Base-by-base conservation (phyloP, 257 asterid species). In the Nicotiana noctiflora region DNA sequence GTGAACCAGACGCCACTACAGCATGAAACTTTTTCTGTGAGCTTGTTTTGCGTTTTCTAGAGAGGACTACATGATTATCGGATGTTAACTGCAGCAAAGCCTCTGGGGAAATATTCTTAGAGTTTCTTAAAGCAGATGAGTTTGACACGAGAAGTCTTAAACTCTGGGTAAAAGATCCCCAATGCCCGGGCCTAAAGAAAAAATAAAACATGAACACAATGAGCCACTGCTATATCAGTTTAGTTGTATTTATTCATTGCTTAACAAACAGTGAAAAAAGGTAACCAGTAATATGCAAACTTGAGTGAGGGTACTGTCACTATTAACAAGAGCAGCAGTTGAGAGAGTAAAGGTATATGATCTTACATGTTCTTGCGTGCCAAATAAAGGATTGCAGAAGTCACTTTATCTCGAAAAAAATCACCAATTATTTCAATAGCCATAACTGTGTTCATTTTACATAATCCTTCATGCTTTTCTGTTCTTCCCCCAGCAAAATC, bases 341-440 rank as follows among this genome's bases (percentile, higher is more conserved):
- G 31, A 29, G 64, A 37, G 37, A 65, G 64, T 59, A 81, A 84
- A 79, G 74, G 83, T 62, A 79, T 84, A 84, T 81, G 84, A 75
- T 81, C 95, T 88, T 89, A 96, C 99, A 96, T 91, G 91, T 96
- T 94, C 40, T 88, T 85, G 75, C 94, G 93, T 66, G 90, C 97
- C 94, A 96, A 88, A 88, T 75, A 88, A 78, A 96, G 97, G 82
- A 96, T 90, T 83, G 90, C 88, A 32, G 93, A 89, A 85, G 93
- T 85, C 82, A 87, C 90, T 89, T 86, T 88, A 81, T 94, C 85
- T 83, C 64, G 83, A 46, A 96, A 90, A 88, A 94, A 88, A 4
- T 89, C 98, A 85, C 94, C 97, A 89, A 96, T 84, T 84, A 96
- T 80, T 87, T 96, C 98, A 83, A 93, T 80, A 62, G 98, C 97